Conservation (phyloP, 345 rosid genomes). For the Raphanus sativus region DNA sequence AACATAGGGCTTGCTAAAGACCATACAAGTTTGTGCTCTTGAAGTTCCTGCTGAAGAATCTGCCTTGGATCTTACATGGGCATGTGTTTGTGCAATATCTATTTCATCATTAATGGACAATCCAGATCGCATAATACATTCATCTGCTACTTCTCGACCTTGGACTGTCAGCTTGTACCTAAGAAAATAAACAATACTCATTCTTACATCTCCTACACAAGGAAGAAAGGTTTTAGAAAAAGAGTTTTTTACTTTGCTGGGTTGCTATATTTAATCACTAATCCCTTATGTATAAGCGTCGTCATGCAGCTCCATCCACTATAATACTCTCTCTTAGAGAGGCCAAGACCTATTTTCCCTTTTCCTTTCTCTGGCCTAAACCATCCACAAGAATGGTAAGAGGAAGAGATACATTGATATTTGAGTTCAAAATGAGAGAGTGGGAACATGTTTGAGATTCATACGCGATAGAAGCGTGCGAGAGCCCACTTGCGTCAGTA, state of each 20-base stretch:
- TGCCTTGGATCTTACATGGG: background rate
- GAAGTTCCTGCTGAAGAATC: background rate
- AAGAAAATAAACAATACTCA: background rate
- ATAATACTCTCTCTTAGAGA: slow-evolving; percentile 68
- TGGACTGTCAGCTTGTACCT: background rate
- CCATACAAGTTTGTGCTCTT: background rate
- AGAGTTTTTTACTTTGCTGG: slow-evolving; percentile 71
- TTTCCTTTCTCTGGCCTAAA: slow-evolving; percentile 81
- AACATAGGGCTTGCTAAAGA: background rate
- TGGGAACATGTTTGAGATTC: slow-evolving; percentile 28
- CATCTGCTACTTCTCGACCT: background rate
- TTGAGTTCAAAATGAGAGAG: slow-evolving; percentile 4
- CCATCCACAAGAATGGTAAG: slow-evolving; percentile 2
- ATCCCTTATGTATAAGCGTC: slow-evolving; percentile 73
- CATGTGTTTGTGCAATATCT: background rate
- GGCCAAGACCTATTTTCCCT: slow-evolving; percentile 66
- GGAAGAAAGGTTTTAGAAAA: background rate
- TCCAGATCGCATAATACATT: background rate
- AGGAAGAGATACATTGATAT: background rate
- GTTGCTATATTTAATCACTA: slow-evolving; percentile 82
- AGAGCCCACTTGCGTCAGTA: slow-evolving; percentile 92
- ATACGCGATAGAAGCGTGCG: slow-evolving; percentile 66
- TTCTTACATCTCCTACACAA: background rate
- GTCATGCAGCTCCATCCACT: slow-evolving; percentile 94
- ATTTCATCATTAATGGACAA: background rate